Percentiles rank a stretch among this genome's conserved stretches.
These are phyloP conservation scores for Imleria badia DNA, from an alignment of 768 basidiomycete species.

Conservation along the genomic window DNA sequence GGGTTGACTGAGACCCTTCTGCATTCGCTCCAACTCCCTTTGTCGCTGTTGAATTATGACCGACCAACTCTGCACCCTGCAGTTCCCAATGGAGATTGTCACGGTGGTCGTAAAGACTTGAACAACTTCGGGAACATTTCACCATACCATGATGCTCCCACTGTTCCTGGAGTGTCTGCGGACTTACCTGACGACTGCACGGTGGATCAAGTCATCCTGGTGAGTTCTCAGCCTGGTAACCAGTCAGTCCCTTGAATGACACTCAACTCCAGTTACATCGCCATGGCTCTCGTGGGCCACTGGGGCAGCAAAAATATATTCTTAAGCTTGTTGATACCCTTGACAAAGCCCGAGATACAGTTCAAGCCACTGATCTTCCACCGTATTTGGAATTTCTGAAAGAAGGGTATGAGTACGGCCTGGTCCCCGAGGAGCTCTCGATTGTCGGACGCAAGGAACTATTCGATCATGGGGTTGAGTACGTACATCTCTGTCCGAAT, in stretches of 20 bases:
- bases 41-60: not conserved
- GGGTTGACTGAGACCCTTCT: slow-evolving; percentile 5
- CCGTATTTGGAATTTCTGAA: slow-evolving; percentile 36
- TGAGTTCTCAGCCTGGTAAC: slow-evolving; percentile 12
- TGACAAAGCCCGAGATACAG: slow-evolving; percentile 16
- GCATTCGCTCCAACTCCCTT: slow-evolving; percentile 16
- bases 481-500: slow-evolving; percentile 4
- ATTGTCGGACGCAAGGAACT: slow-evolving; percentile 36
- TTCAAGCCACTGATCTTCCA: slow-evolving; percentile 33
- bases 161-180: slow-evolving; percentile 25
- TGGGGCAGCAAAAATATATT: slow-evolving; percentile 28
- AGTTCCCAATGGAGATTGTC: not conserved
- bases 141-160: slow-evolving; percentile 37
- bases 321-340: slow-evolving; percentile 34
- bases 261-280: slow-evolving; percentile 34
- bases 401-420: slow-evolving; percentile 33
- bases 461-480: slow-evolving; percentile 42
- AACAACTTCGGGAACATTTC: slow-evolving; percentile 36
- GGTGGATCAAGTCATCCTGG: slow-evolving; percentile 42
- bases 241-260: not conserved
- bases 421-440: slow-evolving; percentile 38
- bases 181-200: slow-evolving; percentile 39
- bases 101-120: not conserved
- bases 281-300: slow-evolving; percentile 42
- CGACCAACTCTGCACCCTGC: not conserved